Conservation (phyloP, 2,329 filamentous ascomycete genomes). For the Fusarium sp. region DNA sequence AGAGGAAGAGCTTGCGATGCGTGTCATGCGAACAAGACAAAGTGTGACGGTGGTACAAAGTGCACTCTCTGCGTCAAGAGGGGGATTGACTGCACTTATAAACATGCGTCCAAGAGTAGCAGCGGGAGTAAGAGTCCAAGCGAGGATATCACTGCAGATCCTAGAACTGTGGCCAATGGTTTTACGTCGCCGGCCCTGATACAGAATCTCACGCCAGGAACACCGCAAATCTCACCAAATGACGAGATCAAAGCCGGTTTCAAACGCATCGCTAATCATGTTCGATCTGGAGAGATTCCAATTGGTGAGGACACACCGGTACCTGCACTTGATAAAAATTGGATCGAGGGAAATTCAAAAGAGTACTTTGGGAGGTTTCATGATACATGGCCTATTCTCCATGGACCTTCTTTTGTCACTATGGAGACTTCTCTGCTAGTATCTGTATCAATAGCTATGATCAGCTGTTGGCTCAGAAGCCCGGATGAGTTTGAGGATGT, state of each 20-base stretch:
- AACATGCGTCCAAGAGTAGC: constrained; percentile 27
- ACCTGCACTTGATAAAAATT: constrained; percentile 11
- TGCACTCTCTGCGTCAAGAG: constrained; percentile 52
- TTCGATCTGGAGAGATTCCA: constrained; percentile 5
- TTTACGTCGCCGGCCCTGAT: neutral
- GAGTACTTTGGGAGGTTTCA: constrained; percentile 53
- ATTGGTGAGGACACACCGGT: constrained; percentile 14
- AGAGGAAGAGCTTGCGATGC: constrained; percentile 52
- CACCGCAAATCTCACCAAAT: neutral
- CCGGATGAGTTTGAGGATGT: constrained; percentile 38
- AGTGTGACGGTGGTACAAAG: constrained; percentile 51
- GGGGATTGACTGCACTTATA: constrained; percentile 50
- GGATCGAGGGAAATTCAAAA: constrained; percentile 30
- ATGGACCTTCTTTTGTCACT: constrained; percentile 47
- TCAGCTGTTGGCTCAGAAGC: constrained; percentile 50
- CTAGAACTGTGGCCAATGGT: neutral
- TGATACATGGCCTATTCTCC: constrained; percentile 52
- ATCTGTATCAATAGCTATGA: constrained; percentile 47
- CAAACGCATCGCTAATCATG: constrained; percentile 1
- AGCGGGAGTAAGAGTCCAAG: constrained; percentile 10
- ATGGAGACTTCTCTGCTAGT: constrained; percentile 41
- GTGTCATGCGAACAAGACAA: constrained; percentile 56
- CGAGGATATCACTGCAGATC: neutral
- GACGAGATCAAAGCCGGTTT: constrained; percentile 19
- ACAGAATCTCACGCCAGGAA: neutral